Evolutionary conservation across 805 yeast genomes (phyloP), one percentile per base, ranked within the genome.

Genomic region (Candida ficus): DNA sequence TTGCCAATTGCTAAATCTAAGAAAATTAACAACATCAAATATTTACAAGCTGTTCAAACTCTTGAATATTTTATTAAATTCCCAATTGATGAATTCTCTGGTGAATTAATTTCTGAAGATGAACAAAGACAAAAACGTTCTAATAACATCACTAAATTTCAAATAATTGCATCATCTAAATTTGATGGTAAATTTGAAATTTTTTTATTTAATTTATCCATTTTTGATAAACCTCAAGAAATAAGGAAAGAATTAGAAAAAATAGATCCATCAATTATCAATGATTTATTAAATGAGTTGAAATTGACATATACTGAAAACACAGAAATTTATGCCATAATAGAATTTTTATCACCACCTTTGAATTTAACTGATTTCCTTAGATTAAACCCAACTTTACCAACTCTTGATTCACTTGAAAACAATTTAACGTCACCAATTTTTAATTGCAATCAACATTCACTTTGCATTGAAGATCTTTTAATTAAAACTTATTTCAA

Each of bases 21-120:
- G 21, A 19, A 23, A 7, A 22, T 11, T 18, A 25, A 36, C 7
- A 29, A 27, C 14, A 16, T 14, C 12, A 16, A 7, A 3, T 30
- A 17, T 12, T 2, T 7, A 3, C 26, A 38, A 28, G 22, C 40
- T 11, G 3, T 50, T 11, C 4, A 16, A 25, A 18, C 53, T 1
- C 39, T 64, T 6, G 45, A 48, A 9, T 56, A 59, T 33, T 62
- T 54, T 29, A 29, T 63, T 4, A 42, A 57, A 30, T 70, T 62
- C 45, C 75, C 76, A 4, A 50, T 73, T 14, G 63, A 71, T 44
- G 76, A 71, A 33, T 58, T 63, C 31, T 48, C 67, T 1, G 73
- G 73, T 8, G 53, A 47, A 13, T 32, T 50, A 7, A 39, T 57
- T 5, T 23, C 53, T 1, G 23, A 46, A 3, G 54, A 51, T 4